Evolutionary conservation across 1,284 basidiomycete genomes (phyloP), one percentile per base, ranked within the genome.

Genomic region (Ceratobasidium sp.): DNA sequence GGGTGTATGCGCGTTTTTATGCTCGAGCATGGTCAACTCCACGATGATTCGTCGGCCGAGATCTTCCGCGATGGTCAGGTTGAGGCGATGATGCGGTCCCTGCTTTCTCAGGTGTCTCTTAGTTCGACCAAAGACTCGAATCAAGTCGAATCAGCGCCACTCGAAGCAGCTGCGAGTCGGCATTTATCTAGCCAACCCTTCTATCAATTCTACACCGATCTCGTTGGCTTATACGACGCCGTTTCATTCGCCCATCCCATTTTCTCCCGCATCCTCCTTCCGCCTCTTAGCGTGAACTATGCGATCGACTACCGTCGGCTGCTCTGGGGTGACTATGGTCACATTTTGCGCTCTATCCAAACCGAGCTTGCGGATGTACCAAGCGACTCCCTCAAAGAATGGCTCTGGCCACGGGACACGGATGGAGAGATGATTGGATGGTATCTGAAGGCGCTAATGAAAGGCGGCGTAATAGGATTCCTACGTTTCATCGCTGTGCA

Each of bases 161-260:
- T 96, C 56, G 95, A 96, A 82, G 82, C 84, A 7, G 90, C 89
- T 1, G 88, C 94, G 1, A 39, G 42, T 1, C 81, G 83, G 12
- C 87, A 87, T 10, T 93, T 94, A 85, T 89, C 96, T 7, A 92
- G 93, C 0, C 67, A 87, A 1, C 95, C 96, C 0, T 98, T 98
- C 88, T 98, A 93, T 87, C 96, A 98, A 84, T 95, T 95, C 83
- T 99, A 97, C 87, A 95, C 94, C 40, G 97, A 98, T 84, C 93
- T 98, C 81, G 88, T 98, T 69, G 92, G 90, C 0, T 86, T 99
- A 9, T 99, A 97, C 86, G 95, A 97, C 82, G 90, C 95, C 0
- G 91, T 97, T 80, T 99, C 97, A 1, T 97, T 97, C 84, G 91
- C 92, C 7, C 91, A 99, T 82, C 87, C 89, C 0, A 84, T 91